Evolutionary conservation across 163 green algal genomes (phyloP).

Genomic region (Scenedesmus sp.): DNA sequence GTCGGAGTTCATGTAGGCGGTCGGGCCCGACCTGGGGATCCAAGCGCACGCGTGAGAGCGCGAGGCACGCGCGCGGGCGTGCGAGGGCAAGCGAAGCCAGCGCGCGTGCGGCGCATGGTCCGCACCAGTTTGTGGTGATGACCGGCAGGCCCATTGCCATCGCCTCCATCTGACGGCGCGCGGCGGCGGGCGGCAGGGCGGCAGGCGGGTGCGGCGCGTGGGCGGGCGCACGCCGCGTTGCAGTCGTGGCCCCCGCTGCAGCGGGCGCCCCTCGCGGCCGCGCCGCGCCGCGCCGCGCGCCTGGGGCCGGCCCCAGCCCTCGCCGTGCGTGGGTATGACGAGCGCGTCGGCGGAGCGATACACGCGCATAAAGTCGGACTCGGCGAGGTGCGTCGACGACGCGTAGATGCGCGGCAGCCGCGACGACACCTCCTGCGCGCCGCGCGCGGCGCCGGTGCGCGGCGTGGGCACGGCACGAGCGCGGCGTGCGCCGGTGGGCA

Average conservation of each 20-base stretch:
- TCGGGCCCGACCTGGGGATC: slow-evolving; percentile 40
- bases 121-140: slow-evolving; percentile 82
- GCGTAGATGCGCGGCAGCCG: slow-evolving; percentile 38
- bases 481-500: no score
- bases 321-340: slow-evolving; percentile 38
- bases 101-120: no score
- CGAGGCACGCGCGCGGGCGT: background rate
- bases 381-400: background rate
- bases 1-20: slow-evolving; percentile 30
- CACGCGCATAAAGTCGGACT: slow-evolving; percentile 32
- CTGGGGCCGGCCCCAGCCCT: slow-evolving; percentile 25
- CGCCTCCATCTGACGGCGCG: slow-evolving; percentile 56
- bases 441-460: no score
- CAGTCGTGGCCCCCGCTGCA: no score
- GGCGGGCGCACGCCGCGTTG: no score
- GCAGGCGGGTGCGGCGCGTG: no score
- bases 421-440: background rate
- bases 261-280: no score
- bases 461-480: no score
- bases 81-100: background rate
- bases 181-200: no score
- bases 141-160: slow-evolving; percentile 68
- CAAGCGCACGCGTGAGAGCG: no score
- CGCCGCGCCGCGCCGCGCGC: background rate
- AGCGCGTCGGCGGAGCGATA: slow-evolving; percentile 29